Conservation (phyloP, 352 stramenopile genomes). For the Globisporangium iwayamae region DNA sequence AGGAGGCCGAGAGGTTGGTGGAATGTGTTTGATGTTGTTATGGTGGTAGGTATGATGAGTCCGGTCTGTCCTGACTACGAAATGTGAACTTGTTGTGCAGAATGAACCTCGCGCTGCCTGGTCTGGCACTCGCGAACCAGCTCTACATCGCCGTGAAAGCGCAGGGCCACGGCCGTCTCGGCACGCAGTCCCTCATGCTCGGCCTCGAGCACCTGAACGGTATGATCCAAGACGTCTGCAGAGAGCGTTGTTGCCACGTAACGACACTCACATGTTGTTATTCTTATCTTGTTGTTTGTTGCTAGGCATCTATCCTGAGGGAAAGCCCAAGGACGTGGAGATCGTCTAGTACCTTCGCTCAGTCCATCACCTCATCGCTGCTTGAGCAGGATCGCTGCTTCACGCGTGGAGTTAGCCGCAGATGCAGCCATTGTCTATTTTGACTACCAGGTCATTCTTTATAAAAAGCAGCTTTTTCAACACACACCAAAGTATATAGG, state of each 20-base stretch:
- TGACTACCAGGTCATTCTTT: background rate
- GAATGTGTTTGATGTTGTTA: background rate
- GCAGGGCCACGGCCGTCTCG: conserved; percentile 73
- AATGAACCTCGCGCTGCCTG: conserved; percentile 85
- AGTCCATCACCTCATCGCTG: background rate
- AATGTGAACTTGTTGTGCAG: conserved; percentile 20
- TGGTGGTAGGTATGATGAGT: background rate
- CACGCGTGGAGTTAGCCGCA: background rate
- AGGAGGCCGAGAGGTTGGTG: conserved; percentile 69
- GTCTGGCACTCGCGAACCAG: conserved; percentile 81
- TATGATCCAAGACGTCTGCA: conserved; percentile 10
- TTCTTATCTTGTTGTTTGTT: background rate
- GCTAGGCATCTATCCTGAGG: conserved; percentile 16
- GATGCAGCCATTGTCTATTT: conserved; percentile 9
- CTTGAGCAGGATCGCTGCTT: background rate
- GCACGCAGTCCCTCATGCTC: conserved; percentile 85
- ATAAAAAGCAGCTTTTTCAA: conserved; percentile 7
- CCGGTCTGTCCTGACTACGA: no score
- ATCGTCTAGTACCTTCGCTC: conserved; percentile 20
- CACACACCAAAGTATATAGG: no score
- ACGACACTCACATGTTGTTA: background rate
- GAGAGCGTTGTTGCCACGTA: background rate
- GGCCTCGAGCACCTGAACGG: conserved; percentile 87
- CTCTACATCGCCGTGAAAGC: conserved; percentile 85
- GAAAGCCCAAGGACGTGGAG: conserved; percentile 29